Percentiles rank a stretch among this genome's conserved stretches.
phyloP scores from a whole-genome alignment of 1,139 yeast species.

The Yamadazyma atmosphaerica region DNA sequence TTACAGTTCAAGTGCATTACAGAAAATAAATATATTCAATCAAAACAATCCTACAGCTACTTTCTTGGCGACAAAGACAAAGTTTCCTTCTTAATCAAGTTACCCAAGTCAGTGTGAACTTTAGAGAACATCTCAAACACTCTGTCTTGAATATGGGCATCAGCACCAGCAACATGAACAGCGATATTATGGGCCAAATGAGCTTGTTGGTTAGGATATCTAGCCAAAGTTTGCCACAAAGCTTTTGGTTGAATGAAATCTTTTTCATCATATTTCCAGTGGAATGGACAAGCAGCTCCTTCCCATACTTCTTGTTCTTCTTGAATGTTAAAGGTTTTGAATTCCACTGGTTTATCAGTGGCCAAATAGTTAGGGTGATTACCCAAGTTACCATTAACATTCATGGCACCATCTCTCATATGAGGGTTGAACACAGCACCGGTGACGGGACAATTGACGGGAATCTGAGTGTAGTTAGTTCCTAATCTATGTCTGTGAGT shows the following conservation, averaged over 20 bases:
- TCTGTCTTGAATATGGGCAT: constrained; percentile 74
- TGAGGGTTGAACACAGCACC: constrained; percentile 56
- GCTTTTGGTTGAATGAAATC: constrained; percentile 69
- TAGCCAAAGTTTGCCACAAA: constrained; percentile 76
- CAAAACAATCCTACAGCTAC: constrained; percentile 19
- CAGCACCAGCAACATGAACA: constrained; percentile 69
- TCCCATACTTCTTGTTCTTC: constrained; percentile 82
- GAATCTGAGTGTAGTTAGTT: constrained; percentile 68
- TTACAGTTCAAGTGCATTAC: too few species aligned
- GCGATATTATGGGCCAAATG: constrained; percentile 84
- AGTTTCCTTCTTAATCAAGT: constrained; percentile 60
- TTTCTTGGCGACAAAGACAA: constrained; percentile 56
- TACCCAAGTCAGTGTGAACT: constrained; percentile 66
- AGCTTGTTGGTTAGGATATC: constrained; percentile 75
- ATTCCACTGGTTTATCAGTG: constrained; percentile 55
- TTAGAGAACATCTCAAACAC: constrained; percentile 76
- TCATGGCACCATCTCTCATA: constrained; percentile 87
- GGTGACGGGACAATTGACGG: constrained; percentile 65
- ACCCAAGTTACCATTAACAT: constrained; percentile 84
- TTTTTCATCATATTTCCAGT: constrained; percentile 73
- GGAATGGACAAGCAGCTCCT: constrained; percentile 87
- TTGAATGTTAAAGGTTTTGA: constrained; percentile 42
- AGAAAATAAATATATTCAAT: not conserved
- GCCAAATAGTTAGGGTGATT: constrained; percentile 77
- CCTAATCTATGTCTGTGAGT: constrained; percentile 72